Evolutionary conservation across 208 protist species (phyloP).

Genomic region (Trypanosomatidae sp.): DNA sequence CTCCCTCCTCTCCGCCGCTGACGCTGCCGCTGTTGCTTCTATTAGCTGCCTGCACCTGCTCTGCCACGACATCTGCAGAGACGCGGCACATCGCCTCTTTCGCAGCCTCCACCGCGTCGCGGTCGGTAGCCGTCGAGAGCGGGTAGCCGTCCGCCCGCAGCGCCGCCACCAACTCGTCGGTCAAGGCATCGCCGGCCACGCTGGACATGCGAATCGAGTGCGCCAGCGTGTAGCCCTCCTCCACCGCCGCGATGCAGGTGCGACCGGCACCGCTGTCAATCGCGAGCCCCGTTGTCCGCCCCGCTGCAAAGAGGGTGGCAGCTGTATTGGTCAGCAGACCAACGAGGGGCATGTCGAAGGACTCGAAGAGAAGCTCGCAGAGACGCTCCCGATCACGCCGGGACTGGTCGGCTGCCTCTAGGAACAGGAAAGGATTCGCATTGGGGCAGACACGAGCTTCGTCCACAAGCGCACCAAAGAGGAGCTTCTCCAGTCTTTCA

Average conservation of each 20-base stretch:
- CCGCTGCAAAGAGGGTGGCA: constrained; percentile 96
- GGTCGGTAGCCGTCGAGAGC: constrained; percentile 85
- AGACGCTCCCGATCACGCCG: constrained; percentile 92
- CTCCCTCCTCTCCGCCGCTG: too few relatives aligned
- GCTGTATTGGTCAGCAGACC: constrained; percentile 93
- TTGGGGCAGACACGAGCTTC: constrained; percentile 63
- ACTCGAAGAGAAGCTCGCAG: constrained; percentile 97
- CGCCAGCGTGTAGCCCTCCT: constrained; percentile 93
- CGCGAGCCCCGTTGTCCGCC: constrained; percentile 97
- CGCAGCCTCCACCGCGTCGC: constrained; percentile 57
- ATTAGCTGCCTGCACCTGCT: constrained; percentile 2
- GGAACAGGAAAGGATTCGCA: constrained; percentile 87
- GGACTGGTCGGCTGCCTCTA: constrained; percentile 96
- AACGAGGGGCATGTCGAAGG: constrained; percentile 93
- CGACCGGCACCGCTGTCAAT: constrained; percentile 99
- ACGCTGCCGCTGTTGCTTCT: constrained; percentile 1
- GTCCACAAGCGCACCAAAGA: constrained; percentile 75
- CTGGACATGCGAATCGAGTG: constrained; percentile 60
- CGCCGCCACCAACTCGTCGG: constrained; percentile 61
- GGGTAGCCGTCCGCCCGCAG: constrained; percentile 82
- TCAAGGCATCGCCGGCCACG: constrained; percentile 81
- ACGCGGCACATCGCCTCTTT: constrained; percentile 87
- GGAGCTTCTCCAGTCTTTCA: constrained; percentile 79
- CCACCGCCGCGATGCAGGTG: constrained; percentile 98
- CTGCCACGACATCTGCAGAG: constrained; percentile 32